Conservation (phyloP, 2,329 filamentous ascomycete species). For the Fusarium fracticaudum region DNA sequence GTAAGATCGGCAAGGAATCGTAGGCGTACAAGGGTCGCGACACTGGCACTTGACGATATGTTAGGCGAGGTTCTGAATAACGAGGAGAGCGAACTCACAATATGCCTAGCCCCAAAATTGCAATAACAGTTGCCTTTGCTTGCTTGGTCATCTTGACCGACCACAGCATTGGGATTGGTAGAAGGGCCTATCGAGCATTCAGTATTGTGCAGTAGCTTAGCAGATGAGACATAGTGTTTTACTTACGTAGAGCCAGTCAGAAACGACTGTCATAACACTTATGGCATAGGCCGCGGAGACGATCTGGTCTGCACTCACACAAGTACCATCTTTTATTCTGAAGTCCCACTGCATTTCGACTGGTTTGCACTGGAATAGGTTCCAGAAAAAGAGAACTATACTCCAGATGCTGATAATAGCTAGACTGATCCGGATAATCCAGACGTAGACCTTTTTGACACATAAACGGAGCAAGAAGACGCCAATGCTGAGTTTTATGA, state of each 20-base stretch:
- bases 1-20: slow-evolving; percentile 58
- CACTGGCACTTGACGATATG: slow-evolving; percentile 54
- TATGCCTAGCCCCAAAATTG: slow-evolving; percentile 60
- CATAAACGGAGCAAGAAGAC: slow-evolving; percentile 62
- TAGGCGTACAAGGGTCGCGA: slow-evolving; percentile 63
- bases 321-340: slow-evolving; percentile 54
- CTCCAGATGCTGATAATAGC: slow-evolving; percentile 58
- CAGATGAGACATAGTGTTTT: not conserved
- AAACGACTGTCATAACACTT: slow-evolving; percentile 61
- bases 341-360: slow-evolving; percentile 64
- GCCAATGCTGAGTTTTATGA: slow-evolving; percentile 65
- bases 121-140: slow-evolving; percentile 61
- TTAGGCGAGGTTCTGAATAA: slow-evolving; percentile 13
- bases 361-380: slow-evolving; percentile 61
- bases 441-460: slow-evolving; percentile 57
- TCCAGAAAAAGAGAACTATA: slow-evolving; percentile 61
- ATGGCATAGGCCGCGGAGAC: slow-evolving; percentile 61
- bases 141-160: slow-evolving; percentile 62
- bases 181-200: slow-evolving; percentile 51
- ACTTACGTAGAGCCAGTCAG: slow-evolving; percentile 63
- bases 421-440: slow-evolving; percentile 58
- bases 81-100: slow-evolving; percentile 50
- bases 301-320: slow-evolving; percentile 55
- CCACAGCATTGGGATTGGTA: slow-evolving; percentile 66
- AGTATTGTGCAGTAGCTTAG: not conserved